Evolutionary conservation across 164 flowering plant genomes (phyloP), one percentile per base, ranked within the genome.

Genomic region (Chimonanthus salicifolius): DNA sequence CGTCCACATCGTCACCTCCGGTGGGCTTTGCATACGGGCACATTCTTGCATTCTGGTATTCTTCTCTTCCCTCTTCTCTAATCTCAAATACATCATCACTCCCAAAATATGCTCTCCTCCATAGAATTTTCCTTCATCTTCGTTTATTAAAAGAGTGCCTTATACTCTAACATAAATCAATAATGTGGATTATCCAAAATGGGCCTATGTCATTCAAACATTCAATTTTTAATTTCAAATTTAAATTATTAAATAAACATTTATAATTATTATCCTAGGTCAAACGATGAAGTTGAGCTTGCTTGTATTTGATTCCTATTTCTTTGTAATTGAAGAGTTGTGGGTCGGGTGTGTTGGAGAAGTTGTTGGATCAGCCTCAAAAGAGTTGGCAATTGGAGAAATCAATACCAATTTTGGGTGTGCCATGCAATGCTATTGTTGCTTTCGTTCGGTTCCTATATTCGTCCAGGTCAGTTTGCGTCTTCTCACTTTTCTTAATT

Each of bases 301-400:
- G 58, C 58, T 51, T 11, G 60, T 54, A 3, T 33, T 33, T 33
- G 33, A 33, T 33, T 33, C 33, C 33, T 33, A 33, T 33, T 33
- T 33, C 33, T 33, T 33, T 33, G 33, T 18, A 15, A 51, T 71
- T 71, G 46, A n/a, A 80, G 94, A 88, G 82, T 7, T 79, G 85
- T 4, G 86, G 64, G 21, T 91, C 96, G 58, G 83, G 86, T 49
- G 91, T 87, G 49, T 74, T 89, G 76, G 89, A 87, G 71, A 85
- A 78, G 49, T 76, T 88, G 58, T 74, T 89, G 45, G 84, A 85
- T 47, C 83, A 82, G 69, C 87, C 88, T 7, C 78, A 73, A 4
- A 86, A 87, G 80, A 79, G 76, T 65, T 78, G 79, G 46, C 80
- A 80, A 64, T 79, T 83, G 6, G 84, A 81, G 74, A 72, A 71